phyloP scores from a whole-genome alignment of 2,329 filamentous ascomycete species.

The Ilyonectria mors-panacis region DNA sequence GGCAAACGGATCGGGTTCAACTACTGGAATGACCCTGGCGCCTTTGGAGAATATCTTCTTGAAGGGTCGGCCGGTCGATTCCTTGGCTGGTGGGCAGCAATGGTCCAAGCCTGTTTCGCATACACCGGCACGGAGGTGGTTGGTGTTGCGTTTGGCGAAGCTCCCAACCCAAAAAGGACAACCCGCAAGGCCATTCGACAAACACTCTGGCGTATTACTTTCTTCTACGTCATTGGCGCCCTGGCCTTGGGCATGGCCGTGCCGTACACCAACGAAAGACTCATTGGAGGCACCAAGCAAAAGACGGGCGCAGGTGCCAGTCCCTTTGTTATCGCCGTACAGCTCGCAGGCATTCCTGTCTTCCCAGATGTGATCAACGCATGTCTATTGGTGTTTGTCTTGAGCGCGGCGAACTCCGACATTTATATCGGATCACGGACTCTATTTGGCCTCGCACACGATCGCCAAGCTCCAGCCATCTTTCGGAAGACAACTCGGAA shows the following conservation, averaged over 20 bases:
- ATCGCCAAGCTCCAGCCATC: conserved; percentile 79
- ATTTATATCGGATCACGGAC: conserved; percentile 83
- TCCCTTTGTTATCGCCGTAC: conserved; percentile 83
- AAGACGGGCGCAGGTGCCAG: conserved; percentile 62
- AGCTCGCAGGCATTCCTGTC: conserved; percentile 71
- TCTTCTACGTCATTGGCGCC: conserved; percentile 84
- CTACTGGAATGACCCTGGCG: conserved; percentile 74
- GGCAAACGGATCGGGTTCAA: conserved; percentile 74
- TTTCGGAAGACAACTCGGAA: conserved; percentile 79
- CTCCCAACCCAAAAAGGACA: conserved; percentile 82
- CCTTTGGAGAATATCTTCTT: conserved; percentile 51
- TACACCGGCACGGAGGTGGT: conserved; percentile 84
- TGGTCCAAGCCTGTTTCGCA: conserved; percentile 85
- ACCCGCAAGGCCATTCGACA: conserved; percentile 84
- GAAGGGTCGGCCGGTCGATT: conserved; percentile 62
- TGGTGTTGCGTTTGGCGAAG: conserved; percentile 83
- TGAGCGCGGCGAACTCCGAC: conserved; percentile 83
- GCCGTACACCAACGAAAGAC: conserved; percentile 75
- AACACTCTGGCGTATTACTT: conserved; percentile 84
- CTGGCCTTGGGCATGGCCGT: conserved; percentile 83
- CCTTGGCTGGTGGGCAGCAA: conserved; percentile 76
- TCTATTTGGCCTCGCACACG: conserved; percentile 79
- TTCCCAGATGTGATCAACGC: conserved; percentile 80
- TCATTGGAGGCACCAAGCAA: conserved; percentile 69
- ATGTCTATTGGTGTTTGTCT: conserved; percentile 82